A percentile compares a stretch with the other conserved stretches of the same genome.
phyloP scores from a whole-genome alignment of 257 asterid species.

The Scutellaria minor region DNA sequence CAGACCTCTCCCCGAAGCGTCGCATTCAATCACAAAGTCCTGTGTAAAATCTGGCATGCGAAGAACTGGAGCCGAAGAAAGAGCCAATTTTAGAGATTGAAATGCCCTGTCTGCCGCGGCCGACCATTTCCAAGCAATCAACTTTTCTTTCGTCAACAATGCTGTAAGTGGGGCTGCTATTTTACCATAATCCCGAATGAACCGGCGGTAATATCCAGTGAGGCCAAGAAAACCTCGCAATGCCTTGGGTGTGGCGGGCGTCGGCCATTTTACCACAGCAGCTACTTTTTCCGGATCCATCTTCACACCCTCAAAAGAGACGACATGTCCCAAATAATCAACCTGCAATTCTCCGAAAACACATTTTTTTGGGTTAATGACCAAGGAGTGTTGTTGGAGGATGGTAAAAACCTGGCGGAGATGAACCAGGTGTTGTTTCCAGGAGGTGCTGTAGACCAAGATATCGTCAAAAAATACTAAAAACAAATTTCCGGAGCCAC shows the following conservation, averaged over 20 bases:
- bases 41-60: neutral
- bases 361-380: neutral
- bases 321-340: neutral
- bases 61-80: neutral
- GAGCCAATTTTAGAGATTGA: neutral
- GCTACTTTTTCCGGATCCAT: neutral
- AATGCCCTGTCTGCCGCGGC: neutral
- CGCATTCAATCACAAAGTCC: neutral
- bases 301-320: neutral
- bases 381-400: neutral
- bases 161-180: neutral
- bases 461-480: neutral
- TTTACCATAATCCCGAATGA: neutral
- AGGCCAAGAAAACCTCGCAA: neutral
- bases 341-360: neutral
- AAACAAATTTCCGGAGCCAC: neutral
- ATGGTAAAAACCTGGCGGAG: neutral
- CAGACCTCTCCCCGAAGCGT: conserved; percentile 1
- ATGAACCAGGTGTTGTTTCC: neutral
- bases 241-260: neutral
- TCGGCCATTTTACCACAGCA: neutral
- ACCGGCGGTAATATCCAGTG: neutral
- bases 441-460: neutral
- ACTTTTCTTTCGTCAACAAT: neutral
- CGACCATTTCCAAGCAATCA: neutral